Evolutionary conservation across 192 early-diverging fungal genomes (phyloP).

Genomic region (Lunasporangiospora selenospora): DNA sequence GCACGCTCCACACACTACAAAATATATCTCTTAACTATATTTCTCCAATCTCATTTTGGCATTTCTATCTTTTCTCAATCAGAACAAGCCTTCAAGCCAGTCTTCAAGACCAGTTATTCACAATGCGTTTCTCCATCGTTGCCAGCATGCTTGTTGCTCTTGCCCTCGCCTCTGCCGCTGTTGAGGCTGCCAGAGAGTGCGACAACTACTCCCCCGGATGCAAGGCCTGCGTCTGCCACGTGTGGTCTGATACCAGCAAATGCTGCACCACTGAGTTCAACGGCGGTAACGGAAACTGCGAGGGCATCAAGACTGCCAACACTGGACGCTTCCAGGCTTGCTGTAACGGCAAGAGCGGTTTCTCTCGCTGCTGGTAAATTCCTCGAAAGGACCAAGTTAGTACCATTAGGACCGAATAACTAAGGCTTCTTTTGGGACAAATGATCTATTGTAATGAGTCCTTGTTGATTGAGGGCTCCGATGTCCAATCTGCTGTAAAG

Average conservation of each 20-base stretch:
- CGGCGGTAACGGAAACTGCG: slow-evolving; percentile 19
- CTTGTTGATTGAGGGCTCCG: no score
- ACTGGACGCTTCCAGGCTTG: background rate
- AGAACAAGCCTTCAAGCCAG: no score
- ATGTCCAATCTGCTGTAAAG: no score
- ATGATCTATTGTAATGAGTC: no score
- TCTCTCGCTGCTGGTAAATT: slow-evolving; percentile 19
- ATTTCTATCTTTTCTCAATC: no score
- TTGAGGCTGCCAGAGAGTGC: slow-evolving; percentile 15
- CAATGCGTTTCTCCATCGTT: slow-evolving; percentile 12
- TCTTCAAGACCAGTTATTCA: no score
- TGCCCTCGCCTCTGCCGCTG: background rate
- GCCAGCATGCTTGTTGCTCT: slow-evolving; percentile 12
- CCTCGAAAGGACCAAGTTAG: no score
- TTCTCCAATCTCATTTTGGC: no score
- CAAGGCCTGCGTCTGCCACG: slow-evolving; percentile 18
- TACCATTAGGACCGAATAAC: no score
- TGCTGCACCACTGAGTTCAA: slow-evolving; percentile 10
- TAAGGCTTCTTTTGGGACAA: no score
- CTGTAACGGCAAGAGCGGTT: slow-evolving; percentile 5
- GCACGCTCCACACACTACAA: no score
- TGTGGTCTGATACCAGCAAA: slow-evolving; percentile 3
- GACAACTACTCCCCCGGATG: slow-evolving; percentile 11
- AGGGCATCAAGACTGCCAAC: slow-evolving; percentile 8
- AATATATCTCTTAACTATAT: no score